Conservation (phyloP, 805 yeast species). For the Saccharomycopsis selenospora region DNA sequence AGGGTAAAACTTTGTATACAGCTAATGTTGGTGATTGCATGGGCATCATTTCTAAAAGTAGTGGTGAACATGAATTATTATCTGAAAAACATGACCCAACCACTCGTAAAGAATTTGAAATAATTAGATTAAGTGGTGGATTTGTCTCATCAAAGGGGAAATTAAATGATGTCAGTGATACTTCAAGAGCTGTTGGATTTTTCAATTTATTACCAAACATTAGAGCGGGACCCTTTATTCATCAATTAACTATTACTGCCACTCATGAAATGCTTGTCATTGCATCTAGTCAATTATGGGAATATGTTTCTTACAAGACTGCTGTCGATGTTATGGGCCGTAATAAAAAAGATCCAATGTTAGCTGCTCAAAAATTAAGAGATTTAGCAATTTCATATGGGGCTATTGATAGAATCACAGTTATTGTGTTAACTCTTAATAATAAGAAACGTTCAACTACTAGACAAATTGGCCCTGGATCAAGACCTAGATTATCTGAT, state of each 20-base stretch:
- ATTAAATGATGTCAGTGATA: conserved; percentile 72
- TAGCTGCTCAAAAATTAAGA: conserved; percentile 87
- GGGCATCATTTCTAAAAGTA: conserved; percentile 68
- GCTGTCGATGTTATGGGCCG: conserved; percentile 88
- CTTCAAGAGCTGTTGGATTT: conserved; percentile 90
- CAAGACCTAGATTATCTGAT: conserved; percentile 27
- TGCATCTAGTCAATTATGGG: conserved; percentile 84
- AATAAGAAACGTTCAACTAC: conserved; percentile 30
- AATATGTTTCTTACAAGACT: conserved; percentile 67
- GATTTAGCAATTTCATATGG: conserved; percentile 95
- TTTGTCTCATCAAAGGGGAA: conserved; percentile 79
- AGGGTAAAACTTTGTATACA: conserved; percentile 60
- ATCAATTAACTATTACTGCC: conserved; percentile 50
- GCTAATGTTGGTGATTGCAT: conserved; percentile 91
- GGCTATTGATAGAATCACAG: conserved; percentile 68
- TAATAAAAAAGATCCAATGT: conserved; percentile 73
- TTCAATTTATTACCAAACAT: conserved; percentile 80
- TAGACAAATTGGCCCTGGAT: neutral
- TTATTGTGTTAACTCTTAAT: conserved; percentile 68
- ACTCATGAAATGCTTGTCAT: conserved; percentile 80
- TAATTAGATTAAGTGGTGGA: conserved; percentile 89
- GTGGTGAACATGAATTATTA: conserved; percentile 70
- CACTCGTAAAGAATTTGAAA: conserved; percentile 64
- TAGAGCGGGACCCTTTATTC: conserved; percentile 78
- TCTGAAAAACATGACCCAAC: conserved; percentile 84